Evolutionary conservation across 495 filamentous ascomycete species (phyloP).

Genomic region (Neurospora sp.): DNA sequence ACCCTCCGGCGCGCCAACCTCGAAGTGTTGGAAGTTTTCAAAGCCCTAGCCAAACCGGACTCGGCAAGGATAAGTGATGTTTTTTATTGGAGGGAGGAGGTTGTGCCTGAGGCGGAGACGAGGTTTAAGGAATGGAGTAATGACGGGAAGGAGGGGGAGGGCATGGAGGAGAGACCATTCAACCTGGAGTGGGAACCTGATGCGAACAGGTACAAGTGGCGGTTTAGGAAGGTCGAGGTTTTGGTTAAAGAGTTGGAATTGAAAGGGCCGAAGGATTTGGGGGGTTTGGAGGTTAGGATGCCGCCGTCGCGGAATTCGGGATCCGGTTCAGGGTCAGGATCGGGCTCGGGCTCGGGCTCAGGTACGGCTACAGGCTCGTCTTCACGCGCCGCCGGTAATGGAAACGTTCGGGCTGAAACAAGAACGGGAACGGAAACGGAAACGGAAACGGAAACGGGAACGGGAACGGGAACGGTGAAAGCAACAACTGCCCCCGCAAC

Average conservation of each 20-base stretch:
- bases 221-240: slow-evolving; percentile 10
- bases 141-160: background rate
- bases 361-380: background rate
- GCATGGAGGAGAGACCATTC: background rate
- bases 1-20: slow-evolving; percentile 5
- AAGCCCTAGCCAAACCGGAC: background rate
- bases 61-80: background rate
- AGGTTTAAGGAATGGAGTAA: background rate
- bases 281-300: slow-evolving; percentile 10
- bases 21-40: background rate
- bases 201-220: background rate
- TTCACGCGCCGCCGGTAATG: background rate
- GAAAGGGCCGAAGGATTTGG: slow-evolving; percentile 10
- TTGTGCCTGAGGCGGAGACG: background rate
- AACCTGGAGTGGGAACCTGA: slow-evolving; percentile 5
- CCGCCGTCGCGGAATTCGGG: background rate
- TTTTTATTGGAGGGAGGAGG: background rate
- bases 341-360: background rate
- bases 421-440: no score
- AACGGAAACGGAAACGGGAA: background rate
- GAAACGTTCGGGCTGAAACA: background rate
- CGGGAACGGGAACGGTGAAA: background rate
- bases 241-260: slow-evolving; percentile 5
- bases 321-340: background rate
- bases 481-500: background rate